Evolutionary conservation across 2,329 filamentous ascomycete genomes (phyloP), one percentile per base, ranked within the genome.

Genomic region (Colletotrichum salicis): DNA sequence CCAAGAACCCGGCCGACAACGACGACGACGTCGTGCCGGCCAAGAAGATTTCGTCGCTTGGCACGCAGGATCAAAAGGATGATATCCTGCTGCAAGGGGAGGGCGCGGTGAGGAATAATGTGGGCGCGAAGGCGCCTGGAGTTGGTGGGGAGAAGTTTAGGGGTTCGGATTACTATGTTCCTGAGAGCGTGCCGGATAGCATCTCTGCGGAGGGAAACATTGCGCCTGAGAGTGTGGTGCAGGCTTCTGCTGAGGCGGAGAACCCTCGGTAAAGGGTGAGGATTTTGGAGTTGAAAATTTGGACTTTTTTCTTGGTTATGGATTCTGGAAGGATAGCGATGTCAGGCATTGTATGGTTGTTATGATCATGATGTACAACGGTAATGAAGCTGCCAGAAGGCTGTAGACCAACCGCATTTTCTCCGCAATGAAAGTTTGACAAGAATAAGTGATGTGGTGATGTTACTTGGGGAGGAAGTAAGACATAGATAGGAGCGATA

Each of bases 181-280:
- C 82, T 0, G 82, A 86, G 79, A 79, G 76, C 24, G 83, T 85
- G 31, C 82, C 83, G 6, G 84, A 84, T 22, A 82, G 81, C 59
- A 72, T 70, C 27, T 72, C 70, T 1, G 70, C 65, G 2, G 82
- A 84, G 77, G 82, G 82, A 0, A 77, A 82, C 64, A 75, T 86
- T 58, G 76, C 85, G 11, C 84, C 84, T 0, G 77, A 76, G 57
- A 86, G 82, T 41, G 83, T 84, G 52, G 79, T 80, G 2, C 76
- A 86, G 76, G 74, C 80, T 22, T 79, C 79, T 59, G 73, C 73
- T 11, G 80, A 81, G 74, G 72, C 74, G 3, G 76, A 79, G 73
- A 72, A 71, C 56, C 67, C 70, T 27, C 41, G 66, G 48, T 56
- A 60, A 33, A 41, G 37, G 37, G 37, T 19, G 37, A 41, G 37